These are phyloP conservation scores for Leccinum arenicola DNA, from an alignment of 768 basidiomycete genomes.

Conservation along the genomic window DNA sequence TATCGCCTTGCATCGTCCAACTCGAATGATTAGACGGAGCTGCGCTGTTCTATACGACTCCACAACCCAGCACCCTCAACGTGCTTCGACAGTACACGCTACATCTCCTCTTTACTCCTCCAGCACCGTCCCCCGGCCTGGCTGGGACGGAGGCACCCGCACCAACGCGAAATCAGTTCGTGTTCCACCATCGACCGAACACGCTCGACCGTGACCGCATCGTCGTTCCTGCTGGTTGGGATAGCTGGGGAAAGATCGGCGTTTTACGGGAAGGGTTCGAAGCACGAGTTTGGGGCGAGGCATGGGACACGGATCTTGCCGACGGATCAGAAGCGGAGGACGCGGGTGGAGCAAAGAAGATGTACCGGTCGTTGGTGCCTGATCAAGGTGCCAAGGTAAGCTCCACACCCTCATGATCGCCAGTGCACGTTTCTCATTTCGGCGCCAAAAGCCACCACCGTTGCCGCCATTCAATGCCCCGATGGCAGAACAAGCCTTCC, in stretches of 20 bases:
- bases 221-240: slow-evolving; percentile 95
- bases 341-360: slow-evolving; percentile 55
- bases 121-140: slow-evolving; percentile 50
- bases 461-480: slow-evolving; percentile 78
- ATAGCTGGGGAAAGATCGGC: slow-evolving; percentile 94
- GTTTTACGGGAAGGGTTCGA: slow-evolving; percentile 92
- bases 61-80: slow-evolving; percentile 69
- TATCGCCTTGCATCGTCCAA: background rate
- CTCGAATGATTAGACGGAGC: slow-evolving; percentile 72
- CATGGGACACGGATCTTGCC: slow-evolving; percentile 72
- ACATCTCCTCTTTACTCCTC: slow-evolving; percentile 60
- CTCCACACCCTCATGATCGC: background rate
- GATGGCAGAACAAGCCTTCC: slow-evolving; percentile 86
- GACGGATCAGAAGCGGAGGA: slow-evolving; percentile 39
- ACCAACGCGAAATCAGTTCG: slow-evolving; percentile 75
- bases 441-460: slow-evolving; percentile 48
- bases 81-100: slow-evolving; percentile 81
- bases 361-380: slow-evolving; percentile 71
- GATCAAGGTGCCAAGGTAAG: slow-evolving; percentile 73
- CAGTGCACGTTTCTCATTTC: background rate
- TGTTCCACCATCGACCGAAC: slow-evolving; percentile 85
- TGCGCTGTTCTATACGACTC: slow-evolving; percentile 86
- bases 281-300: slow-evolving; percentile 72
- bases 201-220: slow-evolving; percentile 90
- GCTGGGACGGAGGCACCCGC: slow-evolving; percentile 36